Evolutionary conservation across 345 rosid species (phyloP), one percentile per base, ranked within the genome.

Genomic region (Eucalyptus pauciflora): DNA sequence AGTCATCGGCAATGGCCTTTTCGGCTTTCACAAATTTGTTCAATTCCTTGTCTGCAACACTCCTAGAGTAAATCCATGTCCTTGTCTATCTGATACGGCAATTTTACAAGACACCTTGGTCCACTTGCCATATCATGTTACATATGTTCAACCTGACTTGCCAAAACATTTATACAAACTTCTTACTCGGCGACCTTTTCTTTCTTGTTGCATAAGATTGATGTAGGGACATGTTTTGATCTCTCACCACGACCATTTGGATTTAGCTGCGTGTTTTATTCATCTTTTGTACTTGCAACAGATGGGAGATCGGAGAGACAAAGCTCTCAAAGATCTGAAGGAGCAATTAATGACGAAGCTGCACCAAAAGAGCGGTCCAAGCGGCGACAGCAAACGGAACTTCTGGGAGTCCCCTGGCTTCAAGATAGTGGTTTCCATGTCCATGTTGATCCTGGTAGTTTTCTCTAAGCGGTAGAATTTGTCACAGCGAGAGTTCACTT

Each of bases 401-500:
- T 96, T 96, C 88, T 98, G 99, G 99, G 98, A 98, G 89, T 91
- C 93, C 83, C 92, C 99, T 20, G 91, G 97, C 90, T 98, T 98
- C 94, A 97, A 98, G 94, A 87, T 96, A 79, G 94, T 94, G 67
- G 97, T 93, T 88, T 95, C 99, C 85, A 90, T 97, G 98, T 98
- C 99, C 16, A 96, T 98, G 99, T 89, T 98, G 94, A 87, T 97
- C 87, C 89, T 96, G 92, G 98, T 96, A 51, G 95, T 93, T 87
- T 91, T 96, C 90, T 96, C 99, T 6, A 97, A 93, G 96, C 94
- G 96, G 86, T 96, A 90, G 93, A 81, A 33, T 37, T 54, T 41
- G 85, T 76, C 48, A 76, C 48, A 41, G 24, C 48, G 13, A 76
- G 85, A 76, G 29, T 41, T 20, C 85, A 20, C 48, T 41, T 76